phyloP scores from a whole-genome alignment of 2,329 filamentous ascomycete species.

The Colletotrichum sp. region DNA sequence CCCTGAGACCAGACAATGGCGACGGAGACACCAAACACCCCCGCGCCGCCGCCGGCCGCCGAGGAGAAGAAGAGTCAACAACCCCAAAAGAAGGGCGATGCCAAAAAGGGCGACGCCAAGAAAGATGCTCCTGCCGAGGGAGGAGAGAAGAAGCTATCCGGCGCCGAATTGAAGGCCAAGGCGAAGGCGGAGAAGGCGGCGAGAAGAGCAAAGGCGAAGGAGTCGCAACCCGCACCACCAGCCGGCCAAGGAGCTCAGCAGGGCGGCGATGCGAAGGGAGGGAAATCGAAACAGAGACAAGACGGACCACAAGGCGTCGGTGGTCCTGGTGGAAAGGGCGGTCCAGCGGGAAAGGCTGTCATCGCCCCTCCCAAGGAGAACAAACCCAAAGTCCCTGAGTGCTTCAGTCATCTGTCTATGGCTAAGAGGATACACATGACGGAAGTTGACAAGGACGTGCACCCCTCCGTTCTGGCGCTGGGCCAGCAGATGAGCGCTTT shows the following conservation, averaged over 20 bases:
- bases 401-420: constrained; percentile 83
- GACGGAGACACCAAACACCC: constrained; percentile 12
- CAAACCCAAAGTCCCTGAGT: constrained; percentile 69
- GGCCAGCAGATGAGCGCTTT: constrained; percentile 93
- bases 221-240: constrained; percentile 49
- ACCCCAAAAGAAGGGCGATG: constrained; percentile 6
- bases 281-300: constrained; percentile 53
- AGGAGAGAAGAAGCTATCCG: constrained; percentile 64
- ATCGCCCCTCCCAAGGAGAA: constrained; percentile 52
- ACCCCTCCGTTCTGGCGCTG: constrained; percentile 83
- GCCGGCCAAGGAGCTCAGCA: constrained; percentile 40
- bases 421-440: constrained; percentile 59
- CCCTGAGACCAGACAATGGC: background rate
- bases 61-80: constrained; percentile 11
- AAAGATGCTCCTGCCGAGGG: constrained; percentile 22
- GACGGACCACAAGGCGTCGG: constrained; percentile 39
- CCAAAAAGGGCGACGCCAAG: constrained; percentile 1
- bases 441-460: constrained; percentile 76
- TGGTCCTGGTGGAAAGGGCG: constrained; percentile 33
- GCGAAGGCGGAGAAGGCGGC: constrained; percentile 93
- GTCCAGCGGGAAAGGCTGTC: constrained; percentile 38
- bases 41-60: background rate
- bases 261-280: constrained; percentile 48
- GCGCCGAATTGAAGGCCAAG: constrained; percentile 85
- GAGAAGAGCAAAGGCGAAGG: constrained; percentile 75